Percentiles rank a stretch among this genome's conserved stretches.
Conservation (phyloP, 1,284 basidiomycete genomes). For the Coniferiporia weirii region DNA sequence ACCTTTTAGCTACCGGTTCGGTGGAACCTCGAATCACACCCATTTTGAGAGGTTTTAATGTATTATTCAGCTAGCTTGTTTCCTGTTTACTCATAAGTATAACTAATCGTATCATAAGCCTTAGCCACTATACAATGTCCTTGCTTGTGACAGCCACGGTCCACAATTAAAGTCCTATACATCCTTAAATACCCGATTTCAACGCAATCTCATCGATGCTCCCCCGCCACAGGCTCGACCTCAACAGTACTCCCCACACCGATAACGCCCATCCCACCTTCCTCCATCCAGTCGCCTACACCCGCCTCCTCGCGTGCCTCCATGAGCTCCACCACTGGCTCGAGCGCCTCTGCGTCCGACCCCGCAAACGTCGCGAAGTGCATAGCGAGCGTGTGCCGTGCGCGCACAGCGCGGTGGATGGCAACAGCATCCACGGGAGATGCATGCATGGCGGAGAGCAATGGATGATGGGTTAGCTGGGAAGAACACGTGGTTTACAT, state of each 20-base stretch:
- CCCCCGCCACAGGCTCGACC: background rate
- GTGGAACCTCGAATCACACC: too few species aligned
- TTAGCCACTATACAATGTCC: too few species aligned
- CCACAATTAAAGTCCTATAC: too few species aligned
- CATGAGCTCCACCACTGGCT: constrained; percentile 30
- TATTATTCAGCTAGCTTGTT: too few species aligned
- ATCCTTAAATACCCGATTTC: background rate
- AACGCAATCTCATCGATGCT: background rate
- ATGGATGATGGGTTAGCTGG: constrained; percentile 23
- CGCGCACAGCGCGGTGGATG: constrained; percentile 28
- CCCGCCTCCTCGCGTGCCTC: constrained; percentile 21
- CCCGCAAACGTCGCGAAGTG: constrained; percentile 38
- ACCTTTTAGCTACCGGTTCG: too few species aligned
- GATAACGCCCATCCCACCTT: constrained; percentile 30
- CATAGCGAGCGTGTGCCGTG: constrained; percentile 34
- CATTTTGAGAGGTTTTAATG: too few species aligned
- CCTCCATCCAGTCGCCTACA: constrained; percentile 27
- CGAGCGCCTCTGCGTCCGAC: constrained; percentile 31
- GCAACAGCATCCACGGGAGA: constrained; percentile 28
- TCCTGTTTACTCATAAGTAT: too few species aligned
- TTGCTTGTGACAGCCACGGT: too few species aligned
- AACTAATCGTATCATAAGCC: too few species aligned
- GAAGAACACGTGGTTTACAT: background rate
- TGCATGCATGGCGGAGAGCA: constrained; percentile 26
- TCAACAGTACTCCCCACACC: constrained; percentile 29